Conservation (phyloP, 2,329 filamentous ascomycete genomes). For the Fusarium kyushuense region DNA sequence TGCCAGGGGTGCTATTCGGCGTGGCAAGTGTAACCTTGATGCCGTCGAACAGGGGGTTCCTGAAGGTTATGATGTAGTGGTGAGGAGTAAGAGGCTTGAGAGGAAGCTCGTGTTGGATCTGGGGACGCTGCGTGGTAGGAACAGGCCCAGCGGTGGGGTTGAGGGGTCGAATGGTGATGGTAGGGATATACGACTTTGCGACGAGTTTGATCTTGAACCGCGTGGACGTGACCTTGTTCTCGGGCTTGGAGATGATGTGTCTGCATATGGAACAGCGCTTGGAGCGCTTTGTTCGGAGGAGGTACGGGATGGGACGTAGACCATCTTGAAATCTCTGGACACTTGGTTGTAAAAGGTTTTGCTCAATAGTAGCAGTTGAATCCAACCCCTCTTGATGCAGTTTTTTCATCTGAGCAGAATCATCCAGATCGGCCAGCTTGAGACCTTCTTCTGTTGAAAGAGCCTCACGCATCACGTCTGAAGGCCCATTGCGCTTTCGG, state of each 20-base stretch:
- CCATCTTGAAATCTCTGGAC: conserved; percentile 75
- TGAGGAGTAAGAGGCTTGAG: conserved; percentile 70
- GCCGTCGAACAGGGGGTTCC: conserved; percentile 92
- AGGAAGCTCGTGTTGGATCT: conserved; percentile 50
- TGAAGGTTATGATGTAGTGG: conserved; percentile 90
- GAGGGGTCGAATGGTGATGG: conserved; percentile 78
- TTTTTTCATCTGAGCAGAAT: conserved; percentile 70
- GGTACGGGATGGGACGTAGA: conserved; percentile 82
- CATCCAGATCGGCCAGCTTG: conserved; percentile 70
- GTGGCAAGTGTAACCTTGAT: conserved; percentile 90
- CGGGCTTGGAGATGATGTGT: conserved; percentile 94
- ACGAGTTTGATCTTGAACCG: conserved; percentile 94
- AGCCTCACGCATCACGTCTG: conserved; percentile 84
- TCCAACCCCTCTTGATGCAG: conserved; percentile 73
- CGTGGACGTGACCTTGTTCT: conserved; percentile 88
- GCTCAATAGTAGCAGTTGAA: conserved; percentile 65
- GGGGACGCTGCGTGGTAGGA: conserved; percentile 52
- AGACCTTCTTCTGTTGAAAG: conserved; percentile 77
- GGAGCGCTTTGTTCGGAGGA: conserved; percentile 90
- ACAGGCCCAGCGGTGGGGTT: conserved; percentile 54
- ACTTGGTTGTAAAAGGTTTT: conserved; percentile 63
- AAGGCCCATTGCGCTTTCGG: conserved; percentile 75
- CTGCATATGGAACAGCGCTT: conserved; percentile 94
- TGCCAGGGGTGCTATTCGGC: conserved; percentile 80
- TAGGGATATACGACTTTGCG: conserved; percentile 88